phyloP scores from a whole-genome alignment of 129 eudicot genomes.

The Deinandra increscens region DNA sequence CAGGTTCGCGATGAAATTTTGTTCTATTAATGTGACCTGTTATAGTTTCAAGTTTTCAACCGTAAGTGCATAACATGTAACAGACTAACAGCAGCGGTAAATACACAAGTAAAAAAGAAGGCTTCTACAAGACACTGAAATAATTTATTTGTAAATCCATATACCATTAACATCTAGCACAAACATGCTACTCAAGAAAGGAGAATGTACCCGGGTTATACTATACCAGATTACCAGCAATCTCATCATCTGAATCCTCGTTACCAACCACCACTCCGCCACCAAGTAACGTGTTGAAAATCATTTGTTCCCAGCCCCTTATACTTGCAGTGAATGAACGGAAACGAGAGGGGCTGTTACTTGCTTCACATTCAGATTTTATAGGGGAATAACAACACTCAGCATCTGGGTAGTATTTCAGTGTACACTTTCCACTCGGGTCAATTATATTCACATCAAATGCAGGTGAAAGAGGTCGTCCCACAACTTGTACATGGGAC shows the following conservation, averaged over 20 bases:
- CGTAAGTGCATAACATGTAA: too few relatives aligned
- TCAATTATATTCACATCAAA: slow-evolving; percentile 61
- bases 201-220: slow-evolving; percentile 9
- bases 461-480: slow-evolving; percentile 57
- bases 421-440: slow-evolving; percentile 43
- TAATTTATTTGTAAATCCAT: slow-evolving; percentile 23
- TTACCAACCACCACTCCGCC: slow-evolving; percentile 37
- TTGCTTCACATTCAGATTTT: slow-evolving; percentile 39
- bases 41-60: too few relatives aligned
- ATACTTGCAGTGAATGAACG: slow-evolving; percentile 51
- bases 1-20: too few relatives aligned
- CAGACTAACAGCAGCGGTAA: background rate
- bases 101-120: slow-evolving; percentile 12
- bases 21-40: too few relatives aligned
- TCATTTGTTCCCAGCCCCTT: slow-evolving; percentile 72
- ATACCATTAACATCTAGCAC: slow-evolving; percentile 9
- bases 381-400: slow-evolving; percentile 26
- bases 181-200: background rate
- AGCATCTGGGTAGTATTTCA: slow-evolving; percentile 43
- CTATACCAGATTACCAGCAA: slow-evolving; percentile 5
- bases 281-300: slow-evolving; percentile 49
- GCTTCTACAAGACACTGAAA: slow-evolving; percentile 16
- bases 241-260: slow-evolving; percentile 48
- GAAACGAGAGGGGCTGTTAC: slow-evolving; percentile 41
- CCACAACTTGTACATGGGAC: slow-evolving; percentile 65